These are phyloP conservation scores for Iris pallida DNA, from an alignment of 116 monocot genomes.

Conservation along the genomic window DNA sequence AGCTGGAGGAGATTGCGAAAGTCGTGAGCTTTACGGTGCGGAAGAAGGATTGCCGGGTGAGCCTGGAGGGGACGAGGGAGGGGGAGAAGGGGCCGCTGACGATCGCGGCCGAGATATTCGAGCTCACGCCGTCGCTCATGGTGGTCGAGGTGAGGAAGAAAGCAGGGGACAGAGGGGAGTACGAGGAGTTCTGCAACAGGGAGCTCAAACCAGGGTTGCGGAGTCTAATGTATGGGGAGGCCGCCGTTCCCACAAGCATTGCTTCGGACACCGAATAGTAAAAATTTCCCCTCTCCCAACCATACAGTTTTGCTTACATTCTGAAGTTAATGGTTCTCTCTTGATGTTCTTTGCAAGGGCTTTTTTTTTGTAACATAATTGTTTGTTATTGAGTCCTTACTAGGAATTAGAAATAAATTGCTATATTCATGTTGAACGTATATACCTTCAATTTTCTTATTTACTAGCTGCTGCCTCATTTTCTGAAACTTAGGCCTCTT, in stretches of 20 bases:
- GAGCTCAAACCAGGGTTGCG: constrained; percentile 40
- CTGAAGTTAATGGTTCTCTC: too few relatives aligned
- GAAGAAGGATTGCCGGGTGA: constrained; percentile 35
- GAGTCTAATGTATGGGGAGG: constrained; percentile 11
- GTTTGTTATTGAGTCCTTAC: too few relatives aligned
- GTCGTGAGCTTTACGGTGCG: constrained; percentile 34
- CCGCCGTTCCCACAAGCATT: not conserved
- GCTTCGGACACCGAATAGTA: constrained; percentile 26
- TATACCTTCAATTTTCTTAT: too few relatives aligned
- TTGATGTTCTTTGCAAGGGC: too few relatives aligned
- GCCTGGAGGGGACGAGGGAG: constrained; percentile 39
- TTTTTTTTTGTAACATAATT: too few relatives aligned
- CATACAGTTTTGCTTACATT: too few relatives aligned
- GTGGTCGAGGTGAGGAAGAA: constrained; percentile 51
- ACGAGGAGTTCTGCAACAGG: constrained; percentile 40
- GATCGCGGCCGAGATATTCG: constrained; percentile 38
- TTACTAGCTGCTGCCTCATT: too few relatives aligned
- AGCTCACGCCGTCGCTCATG: constrained; percentile 39
- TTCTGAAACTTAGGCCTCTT: too few relatives aligned
- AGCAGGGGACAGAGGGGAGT: constrained; percentile 33
- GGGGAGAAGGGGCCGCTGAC: constrained; percentile 35
- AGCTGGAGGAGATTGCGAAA: constrained; percentile 41
- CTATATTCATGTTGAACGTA: too few relatives aligned
- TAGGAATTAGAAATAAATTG: too few relatives aligned
- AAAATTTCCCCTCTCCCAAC: too few relatives aligned